Evolutionary conservation across 345 rosid genomes (phyloP).

Genomic region (Nasturtium officinale): DNA sequence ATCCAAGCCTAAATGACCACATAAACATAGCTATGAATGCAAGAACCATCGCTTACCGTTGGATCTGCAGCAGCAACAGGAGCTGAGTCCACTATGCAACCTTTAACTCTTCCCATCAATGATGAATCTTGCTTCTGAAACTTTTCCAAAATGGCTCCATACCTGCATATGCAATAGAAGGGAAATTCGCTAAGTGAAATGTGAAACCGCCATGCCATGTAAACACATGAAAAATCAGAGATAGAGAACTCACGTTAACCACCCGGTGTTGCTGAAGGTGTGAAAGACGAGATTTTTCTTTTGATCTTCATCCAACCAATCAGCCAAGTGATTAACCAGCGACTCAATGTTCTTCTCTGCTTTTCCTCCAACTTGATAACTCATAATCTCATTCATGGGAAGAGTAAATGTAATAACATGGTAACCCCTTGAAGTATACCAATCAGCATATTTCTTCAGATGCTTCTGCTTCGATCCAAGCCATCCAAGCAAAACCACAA

Average conservation of each 20-base stretch:
- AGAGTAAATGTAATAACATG: constrained; percentile 93
- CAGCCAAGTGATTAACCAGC: constrained; percentile 86
- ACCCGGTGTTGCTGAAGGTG: constrained; percentile 98
- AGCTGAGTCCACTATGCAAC: constrained; percentile 96
- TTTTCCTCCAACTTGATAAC: constrained; percentile 91
- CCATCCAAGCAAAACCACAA: constrained; percentile 97
- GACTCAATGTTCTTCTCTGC: constrained; percentile 77
- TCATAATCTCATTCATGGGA: constrained; percentile 82
- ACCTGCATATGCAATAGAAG: constrained; percentile 48
- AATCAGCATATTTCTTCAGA: constrained; percentile 88
- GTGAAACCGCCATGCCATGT: neutral
- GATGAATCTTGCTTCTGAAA: constrained; percentile 80
- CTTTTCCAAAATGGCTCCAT: constrained; percentile 90
- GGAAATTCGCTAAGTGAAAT: neutral
- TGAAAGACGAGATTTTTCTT: constrained; percentile 88
- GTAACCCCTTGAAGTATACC: constrained; percentile 90
- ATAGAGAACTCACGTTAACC: constrained; percentile 73
- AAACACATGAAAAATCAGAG: constrained; percentile 7
- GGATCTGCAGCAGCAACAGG: constrained; percentile 98
- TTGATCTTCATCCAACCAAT: constrained; percentile 88
- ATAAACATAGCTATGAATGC: constrained; percentile 10
- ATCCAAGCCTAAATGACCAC: neutral
- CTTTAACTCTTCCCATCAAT: constrained; percentile 66
- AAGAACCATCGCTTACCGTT: constrained; percentile 55
- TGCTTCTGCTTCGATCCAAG: constrained; percentile 97